These are phyloP conservation scores for Xylariomycetidae sp. DNA, from an alignment of 2,329 filamentous ascomycete species.

Conservation along the genomic window DNA sequence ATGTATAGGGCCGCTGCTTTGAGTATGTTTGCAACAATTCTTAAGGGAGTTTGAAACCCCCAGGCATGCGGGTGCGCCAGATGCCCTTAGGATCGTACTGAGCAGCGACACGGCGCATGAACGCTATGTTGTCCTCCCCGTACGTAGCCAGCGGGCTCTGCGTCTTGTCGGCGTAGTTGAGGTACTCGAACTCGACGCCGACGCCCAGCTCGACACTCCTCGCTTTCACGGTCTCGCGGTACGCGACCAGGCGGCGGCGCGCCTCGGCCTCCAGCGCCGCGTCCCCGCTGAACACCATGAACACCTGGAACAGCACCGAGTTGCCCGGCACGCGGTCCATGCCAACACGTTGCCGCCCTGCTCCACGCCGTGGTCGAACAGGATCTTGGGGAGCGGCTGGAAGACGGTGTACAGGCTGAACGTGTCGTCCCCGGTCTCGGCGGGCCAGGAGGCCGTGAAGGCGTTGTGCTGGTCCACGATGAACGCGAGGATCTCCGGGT, in stretches of 20 bases:
- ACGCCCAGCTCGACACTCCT: not conserved
- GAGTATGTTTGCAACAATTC: too few relatives aligned
- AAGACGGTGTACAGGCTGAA: slow-evolving; percentile 29
- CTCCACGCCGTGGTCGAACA: slow-evolving; percentile 26
- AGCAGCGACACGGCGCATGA: not conserved
- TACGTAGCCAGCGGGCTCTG: not conserved
- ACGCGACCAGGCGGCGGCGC: not conserved
- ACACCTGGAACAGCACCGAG: slow-evolving; percentile 24
- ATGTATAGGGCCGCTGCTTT: too few relatives aligned
- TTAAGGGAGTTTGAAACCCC: slow-evolving; percentile 1
- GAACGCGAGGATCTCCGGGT: slow-evolving; percentile 25
- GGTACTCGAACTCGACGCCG: not conserved
- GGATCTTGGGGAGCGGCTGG: slow-evolving; percentile 34
- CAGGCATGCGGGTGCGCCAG: not conserved
- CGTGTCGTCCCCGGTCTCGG: slow-evolving; percentile 21
- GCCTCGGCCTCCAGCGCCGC: not conserved
- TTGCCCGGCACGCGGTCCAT: slow-evolving; percentile 29
- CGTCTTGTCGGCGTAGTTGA: slow-evolving; percentile 1
- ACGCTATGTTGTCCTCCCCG: not conserved
- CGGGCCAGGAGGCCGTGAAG: slow-evolving; percentile 29
- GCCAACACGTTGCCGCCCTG: slow-evolving; percentile 37
- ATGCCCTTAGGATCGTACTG: slow-evolving; percentile 1
- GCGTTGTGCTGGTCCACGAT: slow-evolving; percentile 35
- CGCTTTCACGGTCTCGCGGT: not conserved
- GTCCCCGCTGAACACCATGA: too few relatives aligned